Conservation (phyloP, 306 rosid genomes). For the Alnus rubra region DNA sequence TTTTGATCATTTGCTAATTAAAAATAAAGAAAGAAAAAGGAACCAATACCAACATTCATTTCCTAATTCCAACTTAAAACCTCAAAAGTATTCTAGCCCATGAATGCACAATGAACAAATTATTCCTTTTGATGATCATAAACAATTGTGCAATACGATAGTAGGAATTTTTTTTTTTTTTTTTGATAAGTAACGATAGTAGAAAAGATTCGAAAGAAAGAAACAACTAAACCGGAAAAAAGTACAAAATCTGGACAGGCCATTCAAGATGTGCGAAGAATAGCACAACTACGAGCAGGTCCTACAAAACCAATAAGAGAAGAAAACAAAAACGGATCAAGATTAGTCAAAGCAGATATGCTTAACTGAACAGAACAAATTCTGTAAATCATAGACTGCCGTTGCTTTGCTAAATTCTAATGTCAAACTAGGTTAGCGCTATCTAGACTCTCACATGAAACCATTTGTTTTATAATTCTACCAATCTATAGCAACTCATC, state of each 20-base stretch:
- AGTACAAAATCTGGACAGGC: constrained; percentile 19
- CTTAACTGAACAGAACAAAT: neutral
- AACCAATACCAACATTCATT: neutral
- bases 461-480: neutral
- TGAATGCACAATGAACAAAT: neutral
- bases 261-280: constrained; percentile 24
- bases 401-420: neutral
- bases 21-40: no score
- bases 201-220: constrained; percentile 8
- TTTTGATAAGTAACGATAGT: no score
- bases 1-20: neutral
- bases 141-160: neutral
- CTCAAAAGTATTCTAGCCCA: neutral
- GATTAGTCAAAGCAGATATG: constrained; percentile 15
- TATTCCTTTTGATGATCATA: neutral
- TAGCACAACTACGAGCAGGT: constrained; percentile 22
- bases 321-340: neutral
- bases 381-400: neutral
- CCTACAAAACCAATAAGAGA: constrained; percentile 32
- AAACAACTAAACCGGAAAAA: constrained; percentile 26
- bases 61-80: neutral
- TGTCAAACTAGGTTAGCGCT: neutral
- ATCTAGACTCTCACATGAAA: neutral
- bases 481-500: neutral
- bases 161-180: no score